Base-by-base conservation (phyloP, 2,329 filamentous ascomycete species). In the Nemania serpens region DNA sequence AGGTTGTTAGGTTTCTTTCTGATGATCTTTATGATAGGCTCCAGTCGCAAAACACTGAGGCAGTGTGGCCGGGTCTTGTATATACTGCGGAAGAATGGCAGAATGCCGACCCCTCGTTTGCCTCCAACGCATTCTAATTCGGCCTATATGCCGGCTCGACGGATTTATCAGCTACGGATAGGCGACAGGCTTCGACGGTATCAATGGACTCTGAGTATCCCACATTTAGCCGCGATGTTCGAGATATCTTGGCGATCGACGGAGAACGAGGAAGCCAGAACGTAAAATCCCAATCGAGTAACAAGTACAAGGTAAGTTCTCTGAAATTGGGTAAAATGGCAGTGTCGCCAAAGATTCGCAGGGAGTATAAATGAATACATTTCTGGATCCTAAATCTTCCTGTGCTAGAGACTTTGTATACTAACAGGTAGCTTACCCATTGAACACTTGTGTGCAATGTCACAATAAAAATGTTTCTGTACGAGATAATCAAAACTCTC, bases 71-170 rank as follows among this genome's bases (percentile, higher is more conserved):
- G 34, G 20, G 34, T 55, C 33, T 55, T 59, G 50, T 62, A 59
- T 55, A 39, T 39, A 13, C 11, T 12, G 54, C 2, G 43, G 18
- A 20, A 53, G 34, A 56, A 54, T 39, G 61, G 57, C 5, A 46
- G 57, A 56, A 57, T 57, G 33, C 33, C 25, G 43, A 45, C 39
- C 52, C 61, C 49, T 59, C 36, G 47, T 56, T 50, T 33, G 42
- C 18, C 61, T 47, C 58, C 45, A 63, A 51, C n/a, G 25, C 10
- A 29, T 34, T 3, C 6, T 29, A 42, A 50, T 54, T 61, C 13
- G 57, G 61, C 49, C 58, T 63, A 63, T 63, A 63, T 61, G 61
- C 61, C 61, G 61, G 58, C 25, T 45, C 22, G 29, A 47, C 20
- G 2, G 9, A 46, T 48, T 46, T 42, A 42, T 20, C 37, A 34